Base-by-base conservation (phyloP, 2,329 filamentous ascomycete species). In the Magnaporthales sp. region DNA sequence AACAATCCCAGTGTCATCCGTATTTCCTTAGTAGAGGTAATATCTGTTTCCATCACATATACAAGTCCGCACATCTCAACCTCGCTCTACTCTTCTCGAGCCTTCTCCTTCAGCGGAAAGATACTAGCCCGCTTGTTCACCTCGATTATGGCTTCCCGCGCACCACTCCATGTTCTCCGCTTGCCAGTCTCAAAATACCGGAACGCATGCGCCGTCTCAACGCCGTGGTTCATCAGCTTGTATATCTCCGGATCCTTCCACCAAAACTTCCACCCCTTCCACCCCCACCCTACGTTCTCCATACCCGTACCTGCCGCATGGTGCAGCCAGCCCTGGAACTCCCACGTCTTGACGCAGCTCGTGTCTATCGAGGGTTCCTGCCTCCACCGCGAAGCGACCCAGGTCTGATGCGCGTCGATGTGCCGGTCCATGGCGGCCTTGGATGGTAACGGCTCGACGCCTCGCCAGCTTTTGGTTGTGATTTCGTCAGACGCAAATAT, bases 191-290 rank as follows among this genome's bases (percentile, higher is more conserved):
- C 74, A 70, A 83, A 82, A 1, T 79, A 69, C 1, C 79, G 74
- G 70, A 76, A 79, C 3, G 77, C 71, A 60, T 78, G 78, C 13
- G 79, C 77, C n/a, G 76, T 78, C 69, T 77, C 75, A 1, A 81
- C 69, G 0, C 79, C 78, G 22, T 75, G 73, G 68, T 78, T 77
- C 65, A 79, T 66, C 51, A 80, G 63, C 11, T 71, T 73, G 64
- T 77, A 81, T 51, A 82, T 70, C 24, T 70, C 71, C 9, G 74
- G 72, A 31, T 82, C 77, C 26, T 68, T 68, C 68, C 74, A 74
- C 78, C 80, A 81, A 29, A 81, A 79, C 61, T 66, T 71, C 78
- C 80, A 81, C 0, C 75, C 78, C 46, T 72, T 71, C 71, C 71
- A 72, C 0, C 77, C 77, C 75, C 77, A 81, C 5, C 79, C 79